Base-by-base conservation (phyloP, 129 eudicot genomes). In the Flaveria sonorensis region DNA sequence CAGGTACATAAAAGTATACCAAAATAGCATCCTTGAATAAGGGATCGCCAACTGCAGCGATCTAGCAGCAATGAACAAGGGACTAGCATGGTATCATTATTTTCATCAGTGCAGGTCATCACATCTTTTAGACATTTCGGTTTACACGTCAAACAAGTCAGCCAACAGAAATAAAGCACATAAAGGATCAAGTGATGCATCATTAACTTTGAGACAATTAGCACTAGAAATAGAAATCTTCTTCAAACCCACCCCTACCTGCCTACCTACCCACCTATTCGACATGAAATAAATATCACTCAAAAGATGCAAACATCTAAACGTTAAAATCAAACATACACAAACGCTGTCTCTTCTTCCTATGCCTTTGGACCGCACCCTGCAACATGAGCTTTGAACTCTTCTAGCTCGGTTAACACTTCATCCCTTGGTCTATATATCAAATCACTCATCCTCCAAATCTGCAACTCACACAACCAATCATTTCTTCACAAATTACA, bases 381-480 rank as follows among this genome's bases (percentile, higher is more conserved):
- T 16, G 83, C 81, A 18, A 92, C 88, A 84, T 89, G 92, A 42
- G 93, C 89, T 75, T 88, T 89, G 81, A 92, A 92, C 56, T 86
- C 85, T 57, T 90, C 88, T n/a, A 92, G 83, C 85, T 90, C 98
- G 3, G 89, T 82, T 72, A 89, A 40, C 60, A 90, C 96, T 71
- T 92, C 98, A 11, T 88, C 92, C 69, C 84, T 87, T 0, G 93
- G 94, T 79, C 93, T 77, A 83, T 89, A 88, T 50, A 92, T 62
- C 84, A 92, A 77, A 79, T 92, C 97, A n/a, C 85, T 92, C 86
- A 92, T 88, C 13, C 97, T 87, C 97, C 97, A 90, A 19, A 93
- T 72, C 98, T 92, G 93, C 78, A 59, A 86, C 23, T 57, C 39
- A 39, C 79, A 14, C 3, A 2, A 60, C 16, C 39, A 11, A 23